A percentile compares a stretch with the other conserved stretches of the same genome.
These are phyloP conservation scores for Pyricularia sp. DNA, from an alignment of 2,329 filamentous ascomycete genomes.

Conservation along the genomic window DNA sequence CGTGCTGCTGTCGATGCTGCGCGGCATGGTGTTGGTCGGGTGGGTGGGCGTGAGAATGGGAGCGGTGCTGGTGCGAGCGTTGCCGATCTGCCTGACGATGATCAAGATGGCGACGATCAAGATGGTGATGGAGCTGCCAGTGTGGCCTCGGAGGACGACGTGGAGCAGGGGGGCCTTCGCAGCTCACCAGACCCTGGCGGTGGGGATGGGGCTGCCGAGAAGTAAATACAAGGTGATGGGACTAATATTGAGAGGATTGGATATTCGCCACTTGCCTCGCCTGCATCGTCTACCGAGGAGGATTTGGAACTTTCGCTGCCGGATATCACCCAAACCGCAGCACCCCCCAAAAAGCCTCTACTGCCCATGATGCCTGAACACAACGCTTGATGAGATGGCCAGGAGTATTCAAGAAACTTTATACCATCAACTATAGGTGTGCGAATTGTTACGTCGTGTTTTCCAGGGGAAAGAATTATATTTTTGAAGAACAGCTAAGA, in stretches of 20 bases:
- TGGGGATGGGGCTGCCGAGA: neutral
- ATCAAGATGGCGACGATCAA: neutral
- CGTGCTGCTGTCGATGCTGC: neutral
- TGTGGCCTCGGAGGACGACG: neutral
- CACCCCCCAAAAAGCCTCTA: neutral
- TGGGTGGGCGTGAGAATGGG: neutral
- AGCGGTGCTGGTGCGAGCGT: neutral
- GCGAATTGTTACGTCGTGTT: no score
- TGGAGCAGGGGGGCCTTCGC: neutral
- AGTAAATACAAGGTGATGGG: neutral
- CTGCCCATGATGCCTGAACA: no score
- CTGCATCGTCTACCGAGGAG: neutral
- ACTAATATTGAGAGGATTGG: neutral
- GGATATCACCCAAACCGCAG: neutral
- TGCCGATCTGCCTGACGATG: neutral
- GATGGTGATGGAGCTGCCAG: neutral
- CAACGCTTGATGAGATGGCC: neutral
- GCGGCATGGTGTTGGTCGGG: no score
- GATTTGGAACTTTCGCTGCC: neutral
- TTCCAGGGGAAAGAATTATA: no score
- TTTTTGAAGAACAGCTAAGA: no score
- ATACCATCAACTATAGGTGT: no score
- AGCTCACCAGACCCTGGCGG: neutral
- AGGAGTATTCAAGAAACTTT: no score
- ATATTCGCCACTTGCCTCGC: neutral